Evolutionary conservation across 202 grass and related monocot genomes (phyloP), one percentile per base, ranked within the genome.

Genomic region (Cymbopogon flexuosus): DNA sequence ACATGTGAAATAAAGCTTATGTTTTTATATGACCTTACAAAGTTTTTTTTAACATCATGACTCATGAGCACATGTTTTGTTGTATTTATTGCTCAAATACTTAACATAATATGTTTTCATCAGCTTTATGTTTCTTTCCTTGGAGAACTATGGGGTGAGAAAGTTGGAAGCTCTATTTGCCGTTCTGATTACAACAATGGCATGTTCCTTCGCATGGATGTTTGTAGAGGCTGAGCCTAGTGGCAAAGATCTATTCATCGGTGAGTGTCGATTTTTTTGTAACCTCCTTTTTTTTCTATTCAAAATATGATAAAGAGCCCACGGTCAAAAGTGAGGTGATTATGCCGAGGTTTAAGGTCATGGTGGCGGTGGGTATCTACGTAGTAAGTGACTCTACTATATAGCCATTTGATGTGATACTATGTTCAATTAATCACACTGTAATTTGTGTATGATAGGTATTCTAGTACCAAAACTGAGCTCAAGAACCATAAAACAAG

Each of bases 141-240:
- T 96, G 0, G 93, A 96, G 73, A 96, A 92, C 72, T 92, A 96
- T 12, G 93, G 90, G 2, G 83, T 96, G 47, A 96, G 90, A 47
- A 96, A 96, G 87, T 75, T 96, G 56, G 93, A 96, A 83, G 93
- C 83, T 39, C 49, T 90, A 14, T 96, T 90, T 90, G 93, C 90
- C 6, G 47, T 96, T 77, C 57, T 96, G 36, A 87, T 96, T 71
- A 88, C 90, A 77, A 90, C 86, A 74, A 96, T 96, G 93, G 90
- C 83, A 6, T 88, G 72, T 66, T 86, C 87, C 39, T 92, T 96
- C 65, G 87, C 83, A 73, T 96, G 93, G 93, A 96, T 96, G 83
- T 96, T 92, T 39, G 6, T 49, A 51, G 85, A 96, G 80, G 84
- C 90, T 27, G 85, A 90, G 77, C 93, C 93, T 7, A 96, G 47